Percentiles rank a stretch among this genome's conserved stretches.
phyloP scores from a whole-genome alignment of 371 early-diverging fungal genomes.

The Mucor racemosus region DNA sequence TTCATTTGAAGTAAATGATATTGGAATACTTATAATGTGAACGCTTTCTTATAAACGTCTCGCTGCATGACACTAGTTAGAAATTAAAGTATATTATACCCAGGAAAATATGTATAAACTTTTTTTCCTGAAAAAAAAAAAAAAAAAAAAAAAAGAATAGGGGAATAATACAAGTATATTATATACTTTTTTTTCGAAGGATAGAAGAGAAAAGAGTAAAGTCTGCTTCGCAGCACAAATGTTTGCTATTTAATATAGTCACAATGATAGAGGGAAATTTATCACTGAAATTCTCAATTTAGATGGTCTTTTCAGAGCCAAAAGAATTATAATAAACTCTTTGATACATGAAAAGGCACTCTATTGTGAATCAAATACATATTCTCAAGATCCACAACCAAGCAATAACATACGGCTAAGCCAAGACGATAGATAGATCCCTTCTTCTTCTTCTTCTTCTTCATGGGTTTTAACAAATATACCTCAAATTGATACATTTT shows the following conservation, averaged over 20 bases:
- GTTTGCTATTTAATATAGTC: neutral
- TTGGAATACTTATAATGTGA: slow-evolving; percentile 54
- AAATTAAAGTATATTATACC: neutral
- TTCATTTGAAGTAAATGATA: neutral
- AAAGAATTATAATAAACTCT: neutral
- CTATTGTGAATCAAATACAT: no score
- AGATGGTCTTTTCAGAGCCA: neutral
- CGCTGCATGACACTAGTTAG: slow-evolving; percentile 31
- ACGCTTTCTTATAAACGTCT: slow-evolving; percentile 44
- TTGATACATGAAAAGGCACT: no score
- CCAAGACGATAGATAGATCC: no score
- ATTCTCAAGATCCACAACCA: no score
- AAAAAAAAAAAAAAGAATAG: neutral
- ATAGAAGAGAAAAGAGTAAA: neutral
- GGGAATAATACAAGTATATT: neutral
- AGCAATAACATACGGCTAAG: no score
- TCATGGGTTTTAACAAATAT: no score
- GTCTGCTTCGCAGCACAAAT: slow-evolving; percentile 1
- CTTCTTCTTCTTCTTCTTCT: no score
- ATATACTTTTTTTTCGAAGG: neutral
- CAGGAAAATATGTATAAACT: neutral
- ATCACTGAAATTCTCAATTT: neutral
- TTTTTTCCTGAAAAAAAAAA: neutral
- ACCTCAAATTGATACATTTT: no score
- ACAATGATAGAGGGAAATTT: neutral